Percentiles rank a stretch among this genome's conserved stretches.
Conservation (phyloP, 176 grass and related monocot genomes). For the Hordeum vulgare region MorexV3_pseudomolecules_assembly NC_058520.1:161327858-161328357, state of each 20-base stretch:
- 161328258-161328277: not conserved
- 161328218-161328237: not conserved
- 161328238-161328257: not conserved
- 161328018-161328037: conserved; percentile 56
- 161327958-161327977: conserved; percentile 77
- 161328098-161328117: conserved; percentile 5
- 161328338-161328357: not conserved
- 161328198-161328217: not conserved
- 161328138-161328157: not conserved
- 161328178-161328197: not conserved
- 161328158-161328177: not conserved
- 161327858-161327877: conserved; percentile 70
- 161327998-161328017: conserved; percentile 85
- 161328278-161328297: not conserved
- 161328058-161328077: conserved; percentile 34
- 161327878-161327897: not conserved
- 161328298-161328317: not conserved
- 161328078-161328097: not conserved
- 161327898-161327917: not conserved
- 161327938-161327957: conserved; percentile 26
- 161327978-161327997: conserved; percentile 79
- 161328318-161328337: not conserved
- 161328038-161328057: conserved; percentile 78
- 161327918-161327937: not conserved
- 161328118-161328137: not conserved